phyloP scores from a whole-genome alignment of 257 asterid species.

The Penstemon eatonii region DNA sequence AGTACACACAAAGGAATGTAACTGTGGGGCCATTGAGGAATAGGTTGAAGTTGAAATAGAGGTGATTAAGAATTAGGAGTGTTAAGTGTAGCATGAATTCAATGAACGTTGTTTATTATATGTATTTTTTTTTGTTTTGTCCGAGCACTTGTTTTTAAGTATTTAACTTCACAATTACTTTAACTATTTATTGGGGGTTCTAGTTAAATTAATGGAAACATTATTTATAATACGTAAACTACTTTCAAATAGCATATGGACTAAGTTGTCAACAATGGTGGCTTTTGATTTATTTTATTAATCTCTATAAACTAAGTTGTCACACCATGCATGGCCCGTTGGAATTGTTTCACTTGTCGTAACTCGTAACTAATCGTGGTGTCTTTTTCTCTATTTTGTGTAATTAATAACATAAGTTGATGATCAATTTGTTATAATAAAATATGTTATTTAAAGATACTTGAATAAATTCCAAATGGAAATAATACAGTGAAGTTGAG shows the following conservation, averaged over 20 bases:
- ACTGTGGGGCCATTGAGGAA: not conserved
- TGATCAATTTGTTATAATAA: not conserved
- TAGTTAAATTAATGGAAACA: not conserved
- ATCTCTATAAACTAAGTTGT: not conserved
- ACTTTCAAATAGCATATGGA: not conserved
- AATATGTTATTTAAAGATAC: too few relatives aligned
- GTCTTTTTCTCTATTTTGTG: too few relatives aligned
- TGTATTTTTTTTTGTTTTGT: too few relatives aligned
- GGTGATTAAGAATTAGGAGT: not conserved
- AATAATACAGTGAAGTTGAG: too few relatives aligned
- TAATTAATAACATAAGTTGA: not conserved
- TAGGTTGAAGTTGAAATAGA: conserved; percentile 20
- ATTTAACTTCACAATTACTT: not conserved
- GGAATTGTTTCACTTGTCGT: not conserved
- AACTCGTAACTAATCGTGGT: not conserved
- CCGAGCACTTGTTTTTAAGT: not conserved
- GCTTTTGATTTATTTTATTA: not conserved
- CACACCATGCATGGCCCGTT: not conserved
- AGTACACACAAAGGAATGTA: too few relatives aligned
- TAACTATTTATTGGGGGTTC: too few relatives aligned
- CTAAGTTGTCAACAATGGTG: not conserved
- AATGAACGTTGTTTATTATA: conserved; percentile 17
- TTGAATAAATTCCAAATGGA: too few relatives aligned
- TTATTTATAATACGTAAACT: not conserved
- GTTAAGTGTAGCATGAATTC: not conserved